These are phyloP conservation scores for Tetrapisispora pingtungensis DNA, from an alignment of 805 yeast species.

Conservation along the genomic window DNA sequence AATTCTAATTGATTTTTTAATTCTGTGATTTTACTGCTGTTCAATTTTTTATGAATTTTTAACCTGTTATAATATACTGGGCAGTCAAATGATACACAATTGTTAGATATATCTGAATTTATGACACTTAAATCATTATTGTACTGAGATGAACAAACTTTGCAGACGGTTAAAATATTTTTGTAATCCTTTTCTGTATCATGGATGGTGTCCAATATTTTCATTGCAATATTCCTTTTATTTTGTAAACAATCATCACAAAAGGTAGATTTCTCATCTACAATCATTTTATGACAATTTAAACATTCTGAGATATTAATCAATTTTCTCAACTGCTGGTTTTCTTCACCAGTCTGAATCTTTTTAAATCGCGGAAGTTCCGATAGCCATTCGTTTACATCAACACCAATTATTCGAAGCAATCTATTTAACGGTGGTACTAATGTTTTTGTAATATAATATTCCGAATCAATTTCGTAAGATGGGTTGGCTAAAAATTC, in stretches of 20 bases:
- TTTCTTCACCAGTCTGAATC: constrained; percentile 1
- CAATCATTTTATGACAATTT: constrained; percentile 19
- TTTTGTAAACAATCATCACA: constrained; percentile 2
- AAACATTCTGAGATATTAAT: constrained; percentile 25
- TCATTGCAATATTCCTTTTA: background rate
- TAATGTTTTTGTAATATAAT: constrained; percentile 73
- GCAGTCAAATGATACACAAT: constrained; percentile 58
- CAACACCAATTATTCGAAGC: constrained; percentile 74
- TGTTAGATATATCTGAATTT: constrained; percentile 22
- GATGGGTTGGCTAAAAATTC: constrained; percentile 42
- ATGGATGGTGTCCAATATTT: constrained; percentile 1
- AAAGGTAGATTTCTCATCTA: background rate
- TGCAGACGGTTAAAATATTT: constrained; percentile 29
- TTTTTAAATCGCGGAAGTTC: constrained; percentile 25
- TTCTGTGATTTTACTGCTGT: background rate
- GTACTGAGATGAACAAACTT: constrained; percentile 27
- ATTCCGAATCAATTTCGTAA: constrained; percentile 61
- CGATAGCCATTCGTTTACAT: constrained; percentile 63
- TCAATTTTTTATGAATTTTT: constrained; percentile 30
- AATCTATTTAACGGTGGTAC: constrained; percentile 86
- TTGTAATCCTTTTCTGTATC: constrained; percentile 22
- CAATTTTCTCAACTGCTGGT: constrained; percentile 7
- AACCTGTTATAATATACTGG: constrained; percentile 47
- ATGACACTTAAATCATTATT: constrained; percentile 19
- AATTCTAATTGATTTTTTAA: background rate